Evolutionary conservation across 345 rosid genomes (phyloP), one percentile per base, ranked within the genome.

Genomic region (Punica granatum): DNA sequence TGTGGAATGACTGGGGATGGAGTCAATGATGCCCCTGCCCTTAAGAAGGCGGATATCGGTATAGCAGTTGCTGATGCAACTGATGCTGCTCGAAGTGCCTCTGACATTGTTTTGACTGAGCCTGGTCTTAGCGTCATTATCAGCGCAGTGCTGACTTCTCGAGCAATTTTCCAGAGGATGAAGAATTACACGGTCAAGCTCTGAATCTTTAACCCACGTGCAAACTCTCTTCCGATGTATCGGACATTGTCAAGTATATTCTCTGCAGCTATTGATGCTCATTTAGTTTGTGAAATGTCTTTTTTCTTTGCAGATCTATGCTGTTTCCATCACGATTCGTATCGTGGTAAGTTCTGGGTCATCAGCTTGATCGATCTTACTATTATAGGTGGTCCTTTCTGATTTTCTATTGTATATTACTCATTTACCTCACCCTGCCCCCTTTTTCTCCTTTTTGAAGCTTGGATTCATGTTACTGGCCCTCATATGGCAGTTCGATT

Each of bases 251-350:
- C n/a, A n/a, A n/a, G n/a, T n/a, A n/a, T n/a, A n/a, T n/a, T n/a
- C 72, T 44, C 19, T 60, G 37, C 34, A 63, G 62, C 56, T 44
- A 5, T 49, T 64, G 7, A 59, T 67, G 41, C 48, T 62, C 69
- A 37, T 8, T 60, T 41, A 60, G 39, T 69, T 70, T 71, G 53
- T 70, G 14, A 53, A 25, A 5, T 18, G 21, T 2, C 7, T 53
- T 25, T 7, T 12, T 1, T 53, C 14, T 53, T 76, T 69, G 78
- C 87, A 89, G 92, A 88, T 90, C 69, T 90, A 90, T 76, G 97
- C 91, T 35, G 97, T 91, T 26, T 91, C 97, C 44, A 85, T 91
- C 65, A 87, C 97, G 39, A 87, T 88, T 64, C 90, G 92, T 84
- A 88, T 87, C n/a, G 96, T 91, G 82, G 86, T 84, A 79, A 76